Base-by-base conservation (phyloP, 2,329 filamentous ascomycete species). In the Fusarium stilboides region DNA sequence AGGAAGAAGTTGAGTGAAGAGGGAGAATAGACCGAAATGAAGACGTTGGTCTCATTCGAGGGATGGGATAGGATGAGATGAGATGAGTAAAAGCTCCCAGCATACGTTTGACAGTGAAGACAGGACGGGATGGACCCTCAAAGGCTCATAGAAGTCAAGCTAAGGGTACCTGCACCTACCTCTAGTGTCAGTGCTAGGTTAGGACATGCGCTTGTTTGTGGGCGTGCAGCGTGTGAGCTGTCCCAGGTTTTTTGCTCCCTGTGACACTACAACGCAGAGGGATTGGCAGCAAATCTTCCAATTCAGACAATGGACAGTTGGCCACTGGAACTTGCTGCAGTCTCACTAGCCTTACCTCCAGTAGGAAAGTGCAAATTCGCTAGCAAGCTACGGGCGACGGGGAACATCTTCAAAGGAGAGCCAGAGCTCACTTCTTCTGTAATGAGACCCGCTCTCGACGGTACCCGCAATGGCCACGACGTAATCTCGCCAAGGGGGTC, bases 401-500 rank as follows among this genome's bases (percentile, higher is more conserved):
- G 10, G 14, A 28, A 49, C 44, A 63, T 57, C 37, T 63, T 24
- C 37, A 64, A 45, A 49, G 43, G 51, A 43, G 37, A 45, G 28
- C 28, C 28, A 31, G 57, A 28, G 46, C 39, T 63, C 26, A 28
- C 53, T 65, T 51, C 56, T 74, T 51, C 56, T 74, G 69, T 71
- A 69, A 71, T 74, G 64, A 74, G 72, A 73, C 72, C 72, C 72
- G 72, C 70, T 65, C 65, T 63, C 45, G 39, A 70, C 53, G 50
- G 49, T 63, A 71, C 63, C 61, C 66, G 70, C 70, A 74, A 69
- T 71, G 71, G 57, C 59, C 65, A 69, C 71, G 67, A 71, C 64
- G 71, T 74, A 74, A 74, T 74, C 65, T 74, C 72, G 66, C 55
- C 70, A 74, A 65, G 66, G 68, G 65, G 61, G 56, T 44, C 52